Evolutionary conservation across 805 yeast genomes (phyloP), one percentile per base, ranked within the genome.

Genomic region (Zygosaccharomyces siamensis): DNA sequence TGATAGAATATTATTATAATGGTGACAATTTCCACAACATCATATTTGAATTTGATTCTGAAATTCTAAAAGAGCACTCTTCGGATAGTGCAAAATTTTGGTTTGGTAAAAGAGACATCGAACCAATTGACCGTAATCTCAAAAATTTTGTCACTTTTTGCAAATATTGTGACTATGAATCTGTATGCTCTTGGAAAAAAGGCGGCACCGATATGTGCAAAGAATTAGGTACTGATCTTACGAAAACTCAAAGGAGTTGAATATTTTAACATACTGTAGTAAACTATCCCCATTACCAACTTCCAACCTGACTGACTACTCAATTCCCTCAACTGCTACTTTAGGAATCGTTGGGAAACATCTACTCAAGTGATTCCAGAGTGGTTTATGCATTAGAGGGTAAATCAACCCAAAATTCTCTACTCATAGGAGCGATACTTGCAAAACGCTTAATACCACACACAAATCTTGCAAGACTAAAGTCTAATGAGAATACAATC

Each of bases 31-130:
- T 82, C 55, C 65, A 71, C 23, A 72, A 72, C 16, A 59, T 71
- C 0, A 41, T 59, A 7, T 77, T 76, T 46, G 48, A 62, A 3
- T 80, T 72, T 56, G 68, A 73, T 43, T 56, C 60, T 4, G 43
- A 53, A 0, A 57, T 52, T 10, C 57, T 79, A 2, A 51, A 65
- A 1, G 31, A 53, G 2, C 61, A 68, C 6, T 60, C 76, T 2
- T 39, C 52, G 0, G 54, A 61, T 8, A 70, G 80, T 2, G 54
- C 76, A 45, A 58, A 59, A 21, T 77, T 81, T 53, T 84, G 89
- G 89, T 69, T 71, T 55, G 89, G 89, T 0, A 56, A 64, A 28
- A 65, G 85, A 40, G 62, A 60, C 3, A 86, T 87, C 1, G 58
- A 56, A 27, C 74, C 74, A 5, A 71, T 77, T 3, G 57, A 60